A percentile compares a stretch with the other conserved stretches of the same genome.
Conservation (phyloP, 768 basidiomycete species). For the Suillus weaverae region DNA sequence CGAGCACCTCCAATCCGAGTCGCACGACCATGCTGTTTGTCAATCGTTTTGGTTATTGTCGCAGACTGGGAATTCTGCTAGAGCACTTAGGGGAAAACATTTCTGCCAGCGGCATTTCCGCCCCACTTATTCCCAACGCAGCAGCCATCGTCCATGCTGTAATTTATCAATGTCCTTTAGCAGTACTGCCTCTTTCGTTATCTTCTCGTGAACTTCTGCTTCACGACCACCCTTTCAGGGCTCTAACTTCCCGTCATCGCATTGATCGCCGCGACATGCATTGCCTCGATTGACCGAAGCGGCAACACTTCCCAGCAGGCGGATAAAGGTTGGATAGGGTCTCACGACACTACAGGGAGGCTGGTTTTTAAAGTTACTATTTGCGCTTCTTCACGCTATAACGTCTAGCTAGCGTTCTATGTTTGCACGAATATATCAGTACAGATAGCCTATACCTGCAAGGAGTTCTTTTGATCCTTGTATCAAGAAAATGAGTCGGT, state of each 20-base stretch:
- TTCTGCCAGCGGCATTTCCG: not conserved
- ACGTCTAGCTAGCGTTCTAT: not conserved
- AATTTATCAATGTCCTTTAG: not conserved
- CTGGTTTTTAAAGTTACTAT: not conserved
- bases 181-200: not conserved
- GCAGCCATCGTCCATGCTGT: not conserved
- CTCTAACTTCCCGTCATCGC: not conserved
- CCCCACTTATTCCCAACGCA: not conserved
- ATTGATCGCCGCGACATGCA: not conserved
- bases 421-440: not conserved
- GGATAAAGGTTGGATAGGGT: not conserved
- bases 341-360: not conserved
- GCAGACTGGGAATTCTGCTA: not conserved
- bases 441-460: not conserved
- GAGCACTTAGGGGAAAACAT: not conserved
- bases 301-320: not conserved
- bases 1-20: not conserved
- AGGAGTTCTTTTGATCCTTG: not conserved
- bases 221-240: not conserved
- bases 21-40: not conserved
- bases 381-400: not conserved
- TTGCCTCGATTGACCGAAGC: not conserved
- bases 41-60: not conserved
- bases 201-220: not conserved
- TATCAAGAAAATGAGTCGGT: not conserved